phyloP scores from a whole-genome alignment of 108 stramenopile genomes.

The Stephanodiscus minutulus region DNA sequence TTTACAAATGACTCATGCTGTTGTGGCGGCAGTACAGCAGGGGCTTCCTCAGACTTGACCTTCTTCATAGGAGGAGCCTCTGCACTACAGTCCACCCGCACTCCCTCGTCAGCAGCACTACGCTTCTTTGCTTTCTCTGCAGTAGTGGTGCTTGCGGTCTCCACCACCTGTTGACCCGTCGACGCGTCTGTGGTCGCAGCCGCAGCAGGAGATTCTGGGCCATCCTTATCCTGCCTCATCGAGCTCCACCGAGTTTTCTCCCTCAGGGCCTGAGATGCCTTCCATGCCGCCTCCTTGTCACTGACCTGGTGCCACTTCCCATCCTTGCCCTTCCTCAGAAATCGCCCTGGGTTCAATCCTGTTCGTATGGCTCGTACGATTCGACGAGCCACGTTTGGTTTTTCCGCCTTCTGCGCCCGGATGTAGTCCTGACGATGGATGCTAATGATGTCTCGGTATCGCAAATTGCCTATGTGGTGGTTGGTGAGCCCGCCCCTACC shows the following conservation, averaged over 20 bases:
- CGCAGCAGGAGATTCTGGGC: not conserved
- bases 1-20: no score
- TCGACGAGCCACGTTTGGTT: slow-evolving; percentile 75
- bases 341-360: slow-evolving; percentile 47
- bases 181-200: not conserved
- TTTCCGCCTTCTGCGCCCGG: slow-evolving; percentile 70
- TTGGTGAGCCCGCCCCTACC: slow-evolving; percentile 83
- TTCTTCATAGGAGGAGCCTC: not conserved
- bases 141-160: slow-evolving; percentile 13
- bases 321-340: slow-evolving; percentile 68
- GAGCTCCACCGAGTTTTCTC: slow-evolving; percentile 59
- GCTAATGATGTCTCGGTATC: slow-evolving; percentile 78
- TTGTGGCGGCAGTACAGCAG: not conserved
- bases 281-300: slow-evolving; percentile 57
- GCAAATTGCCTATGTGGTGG: slow-evolving; percentile 73
- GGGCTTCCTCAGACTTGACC: not conserved
- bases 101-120: slow-evolving; percentile 5
- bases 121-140: slow-evolving; percentile 30
- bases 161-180: slow-evolving; percentile 5
- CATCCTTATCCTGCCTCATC: slow-evolving; percentile 24
- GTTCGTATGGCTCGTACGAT: slow-evolving; percentile 59
- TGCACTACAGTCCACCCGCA: not conserved
- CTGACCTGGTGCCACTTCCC: slow-evolving; percentile 75
- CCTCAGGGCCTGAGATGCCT: slow-evolving; percentile 64
- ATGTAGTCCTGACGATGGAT: slow-evolving; percentile 77